Evolutionary conservation across 2,329 filamentous ascomycete species (phyloP).

Genomic region (Thielaviopsis populi): DNA sequence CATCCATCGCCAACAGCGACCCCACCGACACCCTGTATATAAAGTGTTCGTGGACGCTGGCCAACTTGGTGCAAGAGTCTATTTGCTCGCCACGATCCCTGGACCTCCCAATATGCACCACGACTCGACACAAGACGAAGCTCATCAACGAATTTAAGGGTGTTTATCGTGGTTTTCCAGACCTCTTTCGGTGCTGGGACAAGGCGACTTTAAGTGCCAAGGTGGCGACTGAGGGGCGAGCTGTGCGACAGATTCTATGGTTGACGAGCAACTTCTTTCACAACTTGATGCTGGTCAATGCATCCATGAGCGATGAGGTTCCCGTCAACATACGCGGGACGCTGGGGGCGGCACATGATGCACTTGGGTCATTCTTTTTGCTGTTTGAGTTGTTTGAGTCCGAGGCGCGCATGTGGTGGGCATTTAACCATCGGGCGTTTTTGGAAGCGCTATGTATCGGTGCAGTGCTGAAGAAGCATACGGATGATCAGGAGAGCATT

Average conservation of each 20-base stretch:
- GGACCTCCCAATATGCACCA: constrained; percentile 55
- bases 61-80: constrained; percentile 62
- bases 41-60: constrained; percentile 62
- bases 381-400: constrained; percentile 50
- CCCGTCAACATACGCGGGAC: constrained; percentile 53
- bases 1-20: constrained; percentile 41
- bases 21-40: constrained; percentile 57
- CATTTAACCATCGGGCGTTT: constrained; percentile 68
- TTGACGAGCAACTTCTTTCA: constrained; percentile 73
- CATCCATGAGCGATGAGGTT: constrained; percentile 50
- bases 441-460: constrained; percentile 59
- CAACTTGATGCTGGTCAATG: constrained; percentile 65
- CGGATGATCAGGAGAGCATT: constrained; percentile 32
- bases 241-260: constrained; percentile 61
- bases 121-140: constrained; percentile 52
- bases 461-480: constrained; percentile 39
- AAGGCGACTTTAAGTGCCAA: constrained; percentile 42
- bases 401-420: constrained; percentile 72
- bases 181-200: constrained; percentile 55
- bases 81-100: constrained; percentile 62
- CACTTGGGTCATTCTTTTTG: constrained; percentile 59
- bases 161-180: constrained; percentile 58
- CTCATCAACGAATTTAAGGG: constrained; percentile 54
- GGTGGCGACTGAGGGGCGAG: constrained; percentile 45
- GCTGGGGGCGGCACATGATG: constrained; percentile 61